A percentile compares a stretch with the other conserved stretches of the same genome.
Conservation (phyloP, 1,139 yeast species). For the Blastobotrys arbuscula region DNA sequence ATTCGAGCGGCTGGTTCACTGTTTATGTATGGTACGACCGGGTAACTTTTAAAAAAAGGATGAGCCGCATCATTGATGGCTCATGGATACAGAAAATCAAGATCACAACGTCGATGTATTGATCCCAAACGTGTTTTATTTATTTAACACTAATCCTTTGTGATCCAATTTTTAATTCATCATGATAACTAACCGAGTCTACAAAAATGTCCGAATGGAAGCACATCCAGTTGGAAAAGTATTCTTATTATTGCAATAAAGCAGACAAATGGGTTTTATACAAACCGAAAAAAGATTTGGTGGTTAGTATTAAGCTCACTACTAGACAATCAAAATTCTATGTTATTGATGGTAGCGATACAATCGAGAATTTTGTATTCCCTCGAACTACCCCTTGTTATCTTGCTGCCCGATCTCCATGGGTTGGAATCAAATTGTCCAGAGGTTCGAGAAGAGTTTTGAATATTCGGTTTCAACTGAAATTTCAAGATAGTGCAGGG, state of each 20-base stretch:
- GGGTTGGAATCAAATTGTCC: constrained; percentile 4
- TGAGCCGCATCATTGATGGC: not conserved
- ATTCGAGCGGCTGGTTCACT: no score
- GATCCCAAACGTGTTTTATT: no score
- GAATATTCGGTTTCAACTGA: constrained; percentile 1
- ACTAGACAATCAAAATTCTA: not conserved
- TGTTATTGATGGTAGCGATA: not conserved
- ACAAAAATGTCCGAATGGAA: not conserved
- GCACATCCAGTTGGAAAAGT: not conserved
- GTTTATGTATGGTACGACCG: not conserved
- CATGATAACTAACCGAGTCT: no score
- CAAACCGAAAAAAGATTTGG: not conserved
- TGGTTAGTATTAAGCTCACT: not conserved
- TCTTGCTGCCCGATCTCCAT: not conserved
- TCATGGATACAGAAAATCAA: no score
- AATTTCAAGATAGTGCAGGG: not conserved
- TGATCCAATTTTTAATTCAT: no score
- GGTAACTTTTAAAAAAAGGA: not conserved
- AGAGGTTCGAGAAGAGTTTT: not conserved
- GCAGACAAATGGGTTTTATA: not conserved
- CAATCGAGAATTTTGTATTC: not conserved
- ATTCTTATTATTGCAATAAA: not conserved
- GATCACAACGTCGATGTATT: no score
- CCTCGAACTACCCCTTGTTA: not conserved
- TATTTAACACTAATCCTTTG: no score